Evolutionary conservation across 2,329 filamentous ascomycete genomes (phyloP), one percentile per base, ranked within the genome.

Genomic region (Furcasterigmium sp.): DNA sequence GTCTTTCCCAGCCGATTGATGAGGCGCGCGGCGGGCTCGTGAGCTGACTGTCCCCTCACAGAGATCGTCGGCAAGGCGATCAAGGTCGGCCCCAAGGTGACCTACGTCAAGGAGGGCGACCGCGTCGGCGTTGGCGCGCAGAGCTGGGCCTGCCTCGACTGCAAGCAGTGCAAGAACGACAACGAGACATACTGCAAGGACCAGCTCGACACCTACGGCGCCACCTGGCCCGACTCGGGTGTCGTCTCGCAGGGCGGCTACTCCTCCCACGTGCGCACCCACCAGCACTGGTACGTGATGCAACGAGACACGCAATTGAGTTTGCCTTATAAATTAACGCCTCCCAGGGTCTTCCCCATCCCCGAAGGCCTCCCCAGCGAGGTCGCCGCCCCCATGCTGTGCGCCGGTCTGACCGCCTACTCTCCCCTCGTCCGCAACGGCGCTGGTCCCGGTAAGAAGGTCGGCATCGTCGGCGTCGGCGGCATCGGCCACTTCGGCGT

Each of bases 391-490:
- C 86, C 85, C 9, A 89, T 91, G 85, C 75, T 93, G 53, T 94
- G 89, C 64, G 89, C 87, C 32, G 89, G 89, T 50, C 73, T 94
- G 51, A 94, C 89, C 4, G 81, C 82, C 46, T 94, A 82, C 69
- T 85, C 79, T 47, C 88, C 89, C 2, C 73, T 95, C 13, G 82
- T 87, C 50, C 78, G 87, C 39, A 82, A 90, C 56, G 85, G 85
- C 18, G 76, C 77, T 46, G 85, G 85, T 0, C 85, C 85, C 1
- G 87, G 88, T 49, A 88, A 87, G 72, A 88, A 87, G 68, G 80
- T 90, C 18, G 86, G 77, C 29, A 78, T 91, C 47, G 78, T 89
- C 8, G 86, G 86, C 49, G 69, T 89, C 51, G 84, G 84, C 15
- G 84, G 84, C 11, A 76, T 87, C 44, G 84, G 84, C 6, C 84